Percentiles rank a stretch among this genome's conserved stretches.
Conservation (phyloP, 2,329 filamentous ascomycete species). For the Colletotrichum simmondsii region DNA sequence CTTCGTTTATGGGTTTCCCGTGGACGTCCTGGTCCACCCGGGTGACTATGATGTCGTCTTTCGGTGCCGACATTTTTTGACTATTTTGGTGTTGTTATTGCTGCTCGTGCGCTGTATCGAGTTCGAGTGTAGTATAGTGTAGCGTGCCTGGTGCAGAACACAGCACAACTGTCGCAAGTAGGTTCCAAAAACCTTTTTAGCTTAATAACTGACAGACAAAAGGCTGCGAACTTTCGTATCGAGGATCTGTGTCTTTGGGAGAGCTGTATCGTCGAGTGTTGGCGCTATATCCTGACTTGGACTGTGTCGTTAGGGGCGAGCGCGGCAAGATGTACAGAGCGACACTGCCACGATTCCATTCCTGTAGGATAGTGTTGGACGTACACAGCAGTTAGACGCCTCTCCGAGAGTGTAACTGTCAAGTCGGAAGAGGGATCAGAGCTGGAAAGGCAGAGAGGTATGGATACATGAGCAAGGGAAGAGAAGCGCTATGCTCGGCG, state of each 20-base stretch:
- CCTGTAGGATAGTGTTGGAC: constrained; percentile 21
- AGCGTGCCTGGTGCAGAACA: not conserved
- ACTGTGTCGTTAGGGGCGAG: not conserved
- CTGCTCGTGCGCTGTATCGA: not conserved
- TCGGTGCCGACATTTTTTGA: constrained; percentile 24
- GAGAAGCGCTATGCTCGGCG: not conserved
- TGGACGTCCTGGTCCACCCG: constrained; percentile 22
- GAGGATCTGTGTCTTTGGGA: not conserved
- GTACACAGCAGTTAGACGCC: not conserved
- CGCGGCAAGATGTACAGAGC: not conserved
- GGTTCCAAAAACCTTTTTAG: not conserved
- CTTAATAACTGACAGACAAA: not conserved
- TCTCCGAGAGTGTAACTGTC: not conserved
- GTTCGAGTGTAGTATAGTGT: not conserved
- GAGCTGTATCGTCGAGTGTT: not conserved
- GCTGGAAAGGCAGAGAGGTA: not conserved
- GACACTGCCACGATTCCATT: constrained; percentile 25
- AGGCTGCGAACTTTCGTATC: not conserved
- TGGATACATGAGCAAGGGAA: not conserved
- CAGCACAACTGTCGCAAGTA: not conserved
- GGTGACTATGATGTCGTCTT: constrained; percentile 31
- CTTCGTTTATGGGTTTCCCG: constrained; percentile 21
- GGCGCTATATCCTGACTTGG: constrained; percentile 16
- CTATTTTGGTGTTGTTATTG: not conserved
- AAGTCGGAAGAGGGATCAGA: not conserved